Evolutionary conservation across 2,329 filamentous ascomycete genomes (phyloP), one percentile per base, ranked within the genome.

Genomic region (Ramularia endophylla): DNA sequence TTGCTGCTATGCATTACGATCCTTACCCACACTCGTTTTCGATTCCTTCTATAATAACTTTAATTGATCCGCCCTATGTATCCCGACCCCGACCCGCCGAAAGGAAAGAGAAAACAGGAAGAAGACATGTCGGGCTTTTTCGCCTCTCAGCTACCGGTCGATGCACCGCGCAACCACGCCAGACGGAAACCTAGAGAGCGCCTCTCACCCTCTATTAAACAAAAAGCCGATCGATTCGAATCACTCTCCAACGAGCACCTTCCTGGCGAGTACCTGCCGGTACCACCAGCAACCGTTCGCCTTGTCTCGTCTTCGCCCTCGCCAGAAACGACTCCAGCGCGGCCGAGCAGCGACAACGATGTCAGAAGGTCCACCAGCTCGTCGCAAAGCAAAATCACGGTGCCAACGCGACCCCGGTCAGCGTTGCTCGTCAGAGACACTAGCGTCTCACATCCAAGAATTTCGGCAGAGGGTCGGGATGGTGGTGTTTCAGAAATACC

Each of bases 61-160:
- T 43, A 39, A 36, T 41, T 42, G 42, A n/a, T n/a, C n/a, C n/a
- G n/a, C n/a, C 27, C 36, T 46, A 62, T 62, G 59, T 62, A 60
- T 38, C 51, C 59, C 39, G 57, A 60, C 28, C 57, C 57, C 16
- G 57, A 57, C 13, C 56, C 57, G 22, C 22, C 22, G 22, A 47
- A 49, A 39, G 36, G 49, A 36, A 28, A 41, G 16, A 16, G 27
- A 27, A 8, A 31, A 15, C 37, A 36, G 18, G 22, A 27, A 41
- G 33, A 37, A 15, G 25, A 36, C 30, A 16, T 30, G 31, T 35
- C 34, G 20, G 29, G 42, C 17, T 53, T 52, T 46, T 53, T 55
- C 41, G 38, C 49, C 16, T 49, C 56, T 25, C 50, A 53, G 34
- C 37, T 40, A 32, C 41, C 55, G 11, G 40, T 49, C 13, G 46